phyloP scores from a whole-genome alignment of 2,329 filamentous ascomycete genomes.

The Akanthomyces muscarius region DNA sequence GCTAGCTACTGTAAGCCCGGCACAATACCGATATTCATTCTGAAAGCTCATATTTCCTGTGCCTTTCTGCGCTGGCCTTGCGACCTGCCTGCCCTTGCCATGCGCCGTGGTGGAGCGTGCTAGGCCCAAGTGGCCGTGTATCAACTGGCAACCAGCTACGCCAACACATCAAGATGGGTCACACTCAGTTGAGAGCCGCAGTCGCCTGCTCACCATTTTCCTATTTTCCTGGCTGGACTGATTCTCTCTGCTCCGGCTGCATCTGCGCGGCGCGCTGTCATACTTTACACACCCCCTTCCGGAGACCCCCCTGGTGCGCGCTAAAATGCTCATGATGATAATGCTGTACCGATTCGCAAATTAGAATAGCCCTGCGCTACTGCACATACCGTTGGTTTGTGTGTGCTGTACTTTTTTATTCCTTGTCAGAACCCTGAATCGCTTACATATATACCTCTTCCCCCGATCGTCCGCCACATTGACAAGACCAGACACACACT shows the following conservation, averaged over 20 bases:
- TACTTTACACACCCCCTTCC: slow-evolving; percentile 12
- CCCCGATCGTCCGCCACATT: slow-evolving; percentile 11
- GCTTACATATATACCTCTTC: slow-evolving; percentile 19
- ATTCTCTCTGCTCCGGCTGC: slow-evolving; percentile 8
- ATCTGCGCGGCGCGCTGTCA: slow-evolving; percentile 7
- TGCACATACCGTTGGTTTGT: slow-evolving; percentile 17
- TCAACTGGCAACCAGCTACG: slow-evolving; percentile 80
- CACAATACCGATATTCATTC: background rate
- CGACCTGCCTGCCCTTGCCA: slow-evolving; percentile 27
- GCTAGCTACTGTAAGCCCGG: background rate
- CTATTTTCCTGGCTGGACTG: slow-evolving; percentile 14
- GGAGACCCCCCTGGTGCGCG: slow-evolving; percentile 12
- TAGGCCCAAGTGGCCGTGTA: slow-evolving; percentile 58
- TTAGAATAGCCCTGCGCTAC: slow-evolving; percentile 18
- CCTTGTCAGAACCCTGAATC: slow-evolving; percentile 22
- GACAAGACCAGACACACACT: background rate
- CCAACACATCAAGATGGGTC: slow-evolving; percentile 86
- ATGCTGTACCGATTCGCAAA: slow-evolving; percentile 16
- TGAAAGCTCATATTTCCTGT: background rate
- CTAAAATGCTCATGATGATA: slow-evolving; percentile 20
- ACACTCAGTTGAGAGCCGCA: slow-evolving; percentile 64
- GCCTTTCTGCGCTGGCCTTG: slow-evolving; percentile 12
- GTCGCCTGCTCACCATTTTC: slow-evolving; percentile 54
- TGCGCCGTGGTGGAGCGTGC: slow-evolving; percentile 58
- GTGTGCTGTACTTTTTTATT: slow-evolving; percentile 15